Evolutionary conservation across 73 alveolate genomes (phyloP).

Genomic region (Tetrahymena elliotti): DNA sequence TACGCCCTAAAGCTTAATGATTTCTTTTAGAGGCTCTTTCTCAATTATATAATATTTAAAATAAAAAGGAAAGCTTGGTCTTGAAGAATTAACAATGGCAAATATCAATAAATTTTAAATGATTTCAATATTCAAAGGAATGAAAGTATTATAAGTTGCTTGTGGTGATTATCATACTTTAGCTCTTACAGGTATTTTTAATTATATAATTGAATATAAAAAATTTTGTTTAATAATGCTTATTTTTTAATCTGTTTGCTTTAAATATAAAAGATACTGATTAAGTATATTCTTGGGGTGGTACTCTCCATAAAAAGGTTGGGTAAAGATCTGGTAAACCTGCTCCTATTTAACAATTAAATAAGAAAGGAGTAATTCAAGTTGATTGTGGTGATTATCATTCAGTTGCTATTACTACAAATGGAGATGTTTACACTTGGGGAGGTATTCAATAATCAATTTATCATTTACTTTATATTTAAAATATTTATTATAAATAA

Average conservation of each 20-base stretch:
- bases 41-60: no score
- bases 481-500: background rate
- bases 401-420: slow-evolving; percentile 84
- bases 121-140: slow-evolving; percentile 51
- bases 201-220: background rate
- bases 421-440: slow-evolving; percentile 91
- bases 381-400: slow-evolving; percentile 98
- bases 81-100: slow-evolving; percentile 51
- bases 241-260: background rate
- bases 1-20: no score
- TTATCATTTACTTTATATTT: background rate
- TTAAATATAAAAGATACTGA: slow-evolving; percentile 57
- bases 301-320: slow-evolving; percentile 84
- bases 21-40: no score
- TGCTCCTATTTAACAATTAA: slow-evolving; percentile 50
- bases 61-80: slow-evolving; percentile 72
- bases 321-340: slow-evolving; percentile 79
- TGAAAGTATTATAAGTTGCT: slow-evolving; percentile 71
- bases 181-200: slow-evolving; percentile 45
- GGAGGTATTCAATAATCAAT: slow-evolving; percentile 50
- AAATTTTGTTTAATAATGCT: background rate
- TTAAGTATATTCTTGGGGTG: slow-evolving; percentile 92
- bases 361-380: slow-evolving; percentile 54
- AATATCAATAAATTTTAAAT: slow-evolving; percentile 54
- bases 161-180: slow-evolving; percentile 95